These are phyloP conservation scores for Nadsonia starkeyi-henricii DNA, from an alignment of 1,139 yeast species.

Conservation along the genomic window DNA sequence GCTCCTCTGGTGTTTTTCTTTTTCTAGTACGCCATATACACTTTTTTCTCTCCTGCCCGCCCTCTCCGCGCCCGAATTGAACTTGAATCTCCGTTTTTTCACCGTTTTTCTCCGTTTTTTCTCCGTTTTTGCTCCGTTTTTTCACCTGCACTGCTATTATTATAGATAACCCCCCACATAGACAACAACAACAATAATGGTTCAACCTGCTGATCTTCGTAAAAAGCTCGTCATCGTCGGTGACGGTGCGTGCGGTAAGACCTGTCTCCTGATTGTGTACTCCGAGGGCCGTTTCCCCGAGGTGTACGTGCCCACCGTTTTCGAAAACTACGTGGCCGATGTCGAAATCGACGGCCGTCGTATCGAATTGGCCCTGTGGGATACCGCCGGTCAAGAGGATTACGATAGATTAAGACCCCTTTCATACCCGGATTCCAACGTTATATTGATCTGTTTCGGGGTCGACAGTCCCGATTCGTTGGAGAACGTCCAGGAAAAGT, in stretches of 20 bases:
- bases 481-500: constrained; percentile 84
- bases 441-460: constrained; percentile 82
- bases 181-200: constrained; percentile 1
- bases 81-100: too few relatives aligned
- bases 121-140: too few relatives aligned
- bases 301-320: constrained; percentile 79
- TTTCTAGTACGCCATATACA: too few relatives aligned
- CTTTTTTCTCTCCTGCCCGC: too few relatives aligned
- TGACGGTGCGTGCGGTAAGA: constrained; percentile 86
- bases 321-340: constrained; percentile 88
- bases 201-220: constrained; percentile 10
- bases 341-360: constrained; percentile 88
- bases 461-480: constrained; percentile 86
- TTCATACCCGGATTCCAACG: constrained; percentile 88
- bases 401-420: constrained; percentile 89
- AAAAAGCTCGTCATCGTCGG: constrained; percentile 75
- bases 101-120: too few relatives aligned
- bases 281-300: constrained; percentile 11
- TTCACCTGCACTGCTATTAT: too few relatives aligned
- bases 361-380: constrained; percentile 91
- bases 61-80: too few relatives aligned
- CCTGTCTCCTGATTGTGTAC: constrained; percentile 25
- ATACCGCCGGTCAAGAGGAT: constrained; percentile 98
- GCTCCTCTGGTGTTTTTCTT: too few relatives aligned
- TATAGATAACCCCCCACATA: too few relatives aligned